These are phyloP conservation scores for Aspergillus persii DNA, from an alignment of 2,329 filamentous ascomycete genomes.

Conservation along the genomic window DNA sequence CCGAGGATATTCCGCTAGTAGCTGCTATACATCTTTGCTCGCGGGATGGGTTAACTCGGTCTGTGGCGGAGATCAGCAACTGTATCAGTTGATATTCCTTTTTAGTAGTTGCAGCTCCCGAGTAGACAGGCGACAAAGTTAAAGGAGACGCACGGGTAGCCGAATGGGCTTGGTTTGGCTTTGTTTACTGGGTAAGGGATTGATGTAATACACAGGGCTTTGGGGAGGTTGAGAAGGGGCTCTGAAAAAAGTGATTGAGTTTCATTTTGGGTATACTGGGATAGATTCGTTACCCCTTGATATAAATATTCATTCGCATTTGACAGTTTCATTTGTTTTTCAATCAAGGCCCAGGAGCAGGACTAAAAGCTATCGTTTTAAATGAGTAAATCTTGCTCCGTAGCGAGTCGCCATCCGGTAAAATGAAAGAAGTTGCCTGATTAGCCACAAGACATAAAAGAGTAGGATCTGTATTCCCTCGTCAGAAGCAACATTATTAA, in stretches of 20 bases:
- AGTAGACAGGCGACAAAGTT: not conserved
- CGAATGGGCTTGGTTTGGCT: not conserved
- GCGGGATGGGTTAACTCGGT: not conserved
- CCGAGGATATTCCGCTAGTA: not conserved
- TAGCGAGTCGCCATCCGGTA: too few species aligned
- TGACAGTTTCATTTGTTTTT: too few species aligned
- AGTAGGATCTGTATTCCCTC: too few species aligned
- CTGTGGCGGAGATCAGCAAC: not conserved
- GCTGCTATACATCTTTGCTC: not conserved
- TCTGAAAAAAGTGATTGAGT: not conserved
- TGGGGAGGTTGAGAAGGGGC: not conserved
- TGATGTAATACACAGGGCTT: not conserved
- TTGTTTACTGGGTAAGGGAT: not conserved
- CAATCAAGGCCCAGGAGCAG: too few species aligned
- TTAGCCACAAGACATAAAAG: too few species aligned
- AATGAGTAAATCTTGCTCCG: too few species aligned
- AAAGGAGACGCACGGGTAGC: not conserved
- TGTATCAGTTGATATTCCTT: not conserved
- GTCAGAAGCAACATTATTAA: too few species aligned
- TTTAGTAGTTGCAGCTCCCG: not conserved
- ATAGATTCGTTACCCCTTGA: not conserved
- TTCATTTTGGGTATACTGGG: not conserved
- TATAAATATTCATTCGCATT: too few species aligned
- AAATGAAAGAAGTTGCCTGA: too few species aligned
- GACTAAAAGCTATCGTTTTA: too few species aligned